Conservation (phyloP, 176 grass and related monocot genomes). For the Raddia guianensis region DNA sequence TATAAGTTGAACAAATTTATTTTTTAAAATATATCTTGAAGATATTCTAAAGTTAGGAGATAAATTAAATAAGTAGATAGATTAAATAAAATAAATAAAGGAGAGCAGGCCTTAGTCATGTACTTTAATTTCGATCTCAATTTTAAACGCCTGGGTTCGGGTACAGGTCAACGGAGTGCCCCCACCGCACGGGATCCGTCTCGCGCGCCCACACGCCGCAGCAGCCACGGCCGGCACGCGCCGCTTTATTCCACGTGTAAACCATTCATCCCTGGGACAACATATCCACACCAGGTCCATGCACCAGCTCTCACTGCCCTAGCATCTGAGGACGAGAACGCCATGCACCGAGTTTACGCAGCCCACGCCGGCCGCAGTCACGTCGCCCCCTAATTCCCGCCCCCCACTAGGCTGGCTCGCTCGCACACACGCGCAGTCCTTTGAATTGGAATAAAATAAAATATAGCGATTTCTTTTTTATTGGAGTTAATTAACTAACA, state of each 20-base stretch:
- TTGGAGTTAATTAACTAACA: neutral
- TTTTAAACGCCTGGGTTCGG: neutral
- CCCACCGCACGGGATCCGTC: constrained; percentile 45
- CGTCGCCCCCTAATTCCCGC: neutral
- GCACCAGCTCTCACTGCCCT: too few relatives aligned
- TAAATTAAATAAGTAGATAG: too few relatives aligned
- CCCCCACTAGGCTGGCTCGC: neutral
- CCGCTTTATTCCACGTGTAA: constrained; percentile 43
- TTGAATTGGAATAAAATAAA: neutral
- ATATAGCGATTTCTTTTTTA: neutral
- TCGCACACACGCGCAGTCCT: constrained; percentile 2
- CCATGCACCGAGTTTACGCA: neutral
- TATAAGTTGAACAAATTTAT: too few relatives aligned
- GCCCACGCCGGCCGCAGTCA: neutral
- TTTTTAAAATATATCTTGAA: too few relatives aligned
- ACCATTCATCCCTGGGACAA: neutral
- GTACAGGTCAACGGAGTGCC: constrained; percentile 27
- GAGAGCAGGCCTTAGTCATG: too few relatives aligned
- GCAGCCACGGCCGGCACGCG: constrained; percentile 35
- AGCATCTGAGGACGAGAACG: too few relatives aligned
- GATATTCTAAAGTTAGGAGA: too few relatives aligned
- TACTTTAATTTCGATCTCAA: neutral
- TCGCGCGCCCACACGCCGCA: neutral
- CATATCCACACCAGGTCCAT: neutral
- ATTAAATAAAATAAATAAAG: too few relatives aligned